Evolutionary conservation across 352 stramenopile species (phyloP).

Genomic region (Pseudoperonospora humuli): DNA sequence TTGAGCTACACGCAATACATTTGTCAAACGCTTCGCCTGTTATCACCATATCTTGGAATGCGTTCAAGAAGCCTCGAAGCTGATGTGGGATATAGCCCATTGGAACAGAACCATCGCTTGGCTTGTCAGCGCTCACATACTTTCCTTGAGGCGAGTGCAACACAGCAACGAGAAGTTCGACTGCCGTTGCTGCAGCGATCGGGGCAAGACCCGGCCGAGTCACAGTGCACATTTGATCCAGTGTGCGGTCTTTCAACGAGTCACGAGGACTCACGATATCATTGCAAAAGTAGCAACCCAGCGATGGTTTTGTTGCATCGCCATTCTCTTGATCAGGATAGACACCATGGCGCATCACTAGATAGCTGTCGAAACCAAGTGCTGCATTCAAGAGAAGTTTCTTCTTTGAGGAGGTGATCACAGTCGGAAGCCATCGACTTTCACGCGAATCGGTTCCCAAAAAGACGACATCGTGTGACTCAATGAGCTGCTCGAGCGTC

Average conservation of each 20-base stretch:
- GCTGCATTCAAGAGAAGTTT: slow-evolving; percentile 86
- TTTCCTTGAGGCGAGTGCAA: slow-evolving; percentile 89
- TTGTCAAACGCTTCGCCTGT: slow-evolving; percentile 90
- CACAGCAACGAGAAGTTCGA: slow-evolving; percentile 94
- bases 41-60: slow-evolving; percentile 76
- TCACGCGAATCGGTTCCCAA: slow-evolving; percentile 98
- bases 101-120: slow-evolving; percentile 35
- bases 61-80: slow-evolving; percentile 92
- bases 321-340: slow-evolving; percentile 5
- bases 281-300: slow-evolving; percentile 99
- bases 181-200: slow-evolving; percentile 89
- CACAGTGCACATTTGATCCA: slow-evolving; percentile 99
- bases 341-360: slow-evolving; percentile 96
- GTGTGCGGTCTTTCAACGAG: slow-evolving; percentile 93
- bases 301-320: slow-evolving; percentile 9
- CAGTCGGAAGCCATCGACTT: slow-evolving; percentile 96
- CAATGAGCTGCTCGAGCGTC: slow-evolving; percentile 85
- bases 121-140: slow-evolving; percentile 54
- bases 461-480: slow-evolving; percentile 93
- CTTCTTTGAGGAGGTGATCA: slow-evolving; percentile 88
- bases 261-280: slow-evolving; percentile 97
- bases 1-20: slow-evolving; percentile 93
- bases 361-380: slow-evolving; percentile 93
- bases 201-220: slow-evolving; percentile 93
- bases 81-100: slow-evolving; percentile 91